Evolutionary conservation across 2,329 filamentous ascomycete species (phyloP), one percentile per base, ranked within the genome.

Genomic region (Stemphylium vesicarium): DNA sequence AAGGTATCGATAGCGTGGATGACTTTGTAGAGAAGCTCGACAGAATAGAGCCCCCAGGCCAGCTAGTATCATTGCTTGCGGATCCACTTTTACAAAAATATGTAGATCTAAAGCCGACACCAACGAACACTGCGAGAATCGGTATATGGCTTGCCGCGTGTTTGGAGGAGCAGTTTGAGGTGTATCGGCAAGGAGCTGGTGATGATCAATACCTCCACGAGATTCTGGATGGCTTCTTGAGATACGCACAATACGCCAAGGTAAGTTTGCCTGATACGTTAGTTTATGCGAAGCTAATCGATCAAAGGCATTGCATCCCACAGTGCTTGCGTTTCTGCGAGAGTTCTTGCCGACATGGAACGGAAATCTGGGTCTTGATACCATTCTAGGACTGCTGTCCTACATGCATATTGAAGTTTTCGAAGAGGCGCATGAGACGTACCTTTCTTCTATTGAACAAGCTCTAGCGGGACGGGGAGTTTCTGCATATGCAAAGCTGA

Each of bases 1-100:
- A 96, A 69, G 92, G 96, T 68, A 85, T 96, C 49, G 88, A 92
- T 64, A 87, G 82, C 57, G 86, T 87, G 11, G 80, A 85, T 20
- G 81, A 85, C 44, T 88, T 96, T 56, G 87, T 92, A 5, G 83
- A 84, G 39, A 89, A 85, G 52, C 75, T 96, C 8, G 91, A 96
- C 63, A 89, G 83, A 62, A 87, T 96, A 22, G 90, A 95, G 72
- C 78, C 92, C 36, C 92, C 92, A 0, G 92, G 90, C 59, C 92
- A 96, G 74, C 80, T 96, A 2, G 86, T 92, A 36, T 90, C 92
- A 4, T 86, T 90, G 4, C 78, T 96, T 12, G 85, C 84, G 2
- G 90, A 96, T 67, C 88, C 88, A 3, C 79, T 96, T 26, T 82
- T 94, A 1, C 91, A 94, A 71, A 95, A 94, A 69, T 84, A 80